Conservation (phyloP, 768 basidiomycete genomes). For the Russula sp. region DNA sequence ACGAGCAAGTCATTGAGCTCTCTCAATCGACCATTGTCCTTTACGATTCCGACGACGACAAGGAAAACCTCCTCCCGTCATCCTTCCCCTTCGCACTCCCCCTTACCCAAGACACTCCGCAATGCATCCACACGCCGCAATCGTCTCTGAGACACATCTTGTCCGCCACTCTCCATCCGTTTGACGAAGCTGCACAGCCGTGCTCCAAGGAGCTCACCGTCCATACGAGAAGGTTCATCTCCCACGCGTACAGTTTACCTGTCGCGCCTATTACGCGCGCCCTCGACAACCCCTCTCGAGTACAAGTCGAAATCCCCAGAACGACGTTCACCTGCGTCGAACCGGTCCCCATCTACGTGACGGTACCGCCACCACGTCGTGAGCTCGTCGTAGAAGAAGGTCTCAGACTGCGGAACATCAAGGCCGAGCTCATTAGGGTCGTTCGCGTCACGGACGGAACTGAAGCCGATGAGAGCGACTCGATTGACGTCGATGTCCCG, state of each 20-base stretch:
- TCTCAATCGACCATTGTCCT: conserved; percentile 50
- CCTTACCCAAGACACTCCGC: conserved; percentile 71
- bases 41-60: conserved; percentile 38
- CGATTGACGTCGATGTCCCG: conserved; percentile 23
- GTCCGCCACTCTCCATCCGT: conserved; percentile 53
- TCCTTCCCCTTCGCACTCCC: conserved; percentile 79
- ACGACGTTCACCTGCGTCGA: conserved; percentile 68
- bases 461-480: conserved; percentile 10
- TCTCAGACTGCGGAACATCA: conserved; percentile 71
- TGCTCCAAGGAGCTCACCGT: conserved; percentile 56
- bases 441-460: conserved; percentile 47
- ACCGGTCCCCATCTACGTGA: conserved; percentile 71
- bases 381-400: conserved; percentile 65
- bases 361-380: conserved; percentile 66
- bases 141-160: conserved; percentile 69
- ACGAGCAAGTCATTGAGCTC: conserved; percentile 61
- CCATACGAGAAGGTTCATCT: conserved; percentile 68
- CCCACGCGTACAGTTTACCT: conserved; percentile 52
- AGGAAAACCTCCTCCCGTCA: conserved; percentile 44
- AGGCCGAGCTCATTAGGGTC: conserved; percentile 67
- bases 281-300: conserved; percentile 56
- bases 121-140: conserved; percentile 70
- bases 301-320: conserved; percentile 67
- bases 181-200: conserved; percentile 34
- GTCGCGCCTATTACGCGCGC: conserved; percentile 54